These are phyloP conservation scores for Citrus inodora DNA, from an alignment of 345 rosid genomes.

Conservation along the genomic window DNA sequence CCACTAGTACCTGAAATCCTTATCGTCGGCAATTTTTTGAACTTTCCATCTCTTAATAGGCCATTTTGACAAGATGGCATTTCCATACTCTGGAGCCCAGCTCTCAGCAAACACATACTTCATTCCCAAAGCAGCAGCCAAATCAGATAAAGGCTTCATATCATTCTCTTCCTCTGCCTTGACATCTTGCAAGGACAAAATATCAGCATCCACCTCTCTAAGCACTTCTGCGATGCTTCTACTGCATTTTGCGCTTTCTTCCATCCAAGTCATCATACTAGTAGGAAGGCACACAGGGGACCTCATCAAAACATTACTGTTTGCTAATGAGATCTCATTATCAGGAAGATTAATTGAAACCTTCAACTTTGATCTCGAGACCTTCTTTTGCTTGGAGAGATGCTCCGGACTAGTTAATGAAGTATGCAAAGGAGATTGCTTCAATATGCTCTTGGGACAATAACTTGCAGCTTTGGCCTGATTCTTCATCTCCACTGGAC, in stretches of 20 bases:
- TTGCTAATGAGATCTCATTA: conserved; percentile 84
- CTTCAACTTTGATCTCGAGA: conserved; percentile 45
- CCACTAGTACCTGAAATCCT: conserved; percentile 67
- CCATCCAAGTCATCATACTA: conserved; percentile 38
- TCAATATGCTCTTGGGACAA: conserved; percentile 68
- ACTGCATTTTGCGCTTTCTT: conserved; percentile 43
- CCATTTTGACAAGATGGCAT: conserved; percentile 82
- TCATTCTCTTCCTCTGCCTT: conserved; percentile 82
- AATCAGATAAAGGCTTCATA: conserved; percentile 86
- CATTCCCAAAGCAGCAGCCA: conserved; percentile 79
- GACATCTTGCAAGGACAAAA: conserved; percentile 84
- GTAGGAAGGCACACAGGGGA: conserved; percentile 84
- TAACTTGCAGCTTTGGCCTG: conserved; percentile 13
- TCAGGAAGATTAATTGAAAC: conserved; percentile 92
- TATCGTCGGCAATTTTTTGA: conserved; percentile 74
- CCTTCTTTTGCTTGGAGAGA: conserved; percentile 27
- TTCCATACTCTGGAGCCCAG: conserved; percentile 95
- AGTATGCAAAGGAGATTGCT: conserved; percentile 72
- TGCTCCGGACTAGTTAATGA: conserved; percentile 18
- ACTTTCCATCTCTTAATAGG: conserved; percentile 77
- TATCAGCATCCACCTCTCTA: conserved; percentile 74
- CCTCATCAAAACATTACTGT: conserved; percentile 60
- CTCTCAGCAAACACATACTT: conserved; percentile 84
- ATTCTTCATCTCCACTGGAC: conserved; percentile 21
- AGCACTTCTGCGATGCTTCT: conserved; percentile 82